Evolutionary conservation across 2,329 filamentous ascomycete species (phyloP), one percentile per base, ranked within the genome.

Genomic region (Neonectria magnoliae): DNA sequence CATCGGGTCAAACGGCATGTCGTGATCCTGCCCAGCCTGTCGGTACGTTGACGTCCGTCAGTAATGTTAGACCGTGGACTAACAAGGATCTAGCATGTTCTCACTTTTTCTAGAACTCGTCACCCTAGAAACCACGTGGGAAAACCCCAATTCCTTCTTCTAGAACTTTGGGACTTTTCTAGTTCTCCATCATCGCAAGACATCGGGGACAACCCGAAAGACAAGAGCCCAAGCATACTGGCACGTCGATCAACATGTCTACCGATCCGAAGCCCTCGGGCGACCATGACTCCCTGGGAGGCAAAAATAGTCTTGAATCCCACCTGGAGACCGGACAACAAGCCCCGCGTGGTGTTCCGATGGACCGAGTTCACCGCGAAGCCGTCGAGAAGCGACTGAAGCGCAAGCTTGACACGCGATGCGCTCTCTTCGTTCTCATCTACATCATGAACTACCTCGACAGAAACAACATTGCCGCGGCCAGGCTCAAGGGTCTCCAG

Each of bases 391-490:
- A 85, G 76, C 84, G 82, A 38, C 79, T 94, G 71, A 85, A 88
- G 76, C 85, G 88, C 70, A 94, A 93, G 80, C 88, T 94, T 59
- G 92, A 94, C 74, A 71, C 84, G 20, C 85, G 91, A 64, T 93
- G 76, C 81, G 90, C 76, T 81, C 86, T 91, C 70, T 86, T 93
- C 62, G 87, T 93, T 52, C 76, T 93, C 68, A 91, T 93, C 81
- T 93, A 93, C 73, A 92, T 93, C 75, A 83, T 81, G 77, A 93
- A 93, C 79, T 93, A 92, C 76, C 82, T 89, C 31, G 88, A 91
- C 71, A 82, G 88, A 38, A 90, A 90, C 75, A 90, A 91, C 76
- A 91, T 92, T 67, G 89, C 89, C 2, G 85, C 89, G 1, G 90
- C 90, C 1, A 84, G 87, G 22, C 82, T 92, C 57, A 87, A 88